Evolutionary conservation across 192 early-diverging fungal genomes (phyloP).

Genomic region (Spizellomyces sp.): DNA sequence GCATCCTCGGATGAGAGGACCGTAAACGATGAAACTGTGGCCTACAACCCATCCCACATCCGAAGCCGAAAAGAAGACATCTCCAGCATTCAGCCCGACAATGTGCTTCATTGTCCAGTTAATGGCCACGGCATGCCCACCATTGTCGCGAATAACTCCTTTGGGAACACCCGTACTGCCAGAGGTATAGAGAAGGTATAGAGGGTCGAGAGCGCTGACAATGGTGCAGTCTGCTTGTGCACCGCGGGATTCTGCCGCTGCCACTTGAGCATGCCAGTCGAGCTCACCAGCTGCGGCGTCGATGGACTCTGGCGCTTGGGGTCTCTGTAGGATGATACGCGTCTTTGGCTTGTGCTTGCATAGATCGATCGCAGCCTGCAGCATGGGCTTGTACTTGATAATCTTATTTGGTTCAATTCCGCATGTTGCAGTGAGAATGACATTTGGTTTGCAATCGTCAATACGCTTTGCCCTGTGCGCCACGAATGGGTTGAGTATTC

Average conservation of each 20-base stretch:
- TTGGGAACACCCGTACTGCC: slow-evolving; percentile 77
- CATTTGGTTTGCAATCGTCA: slow-evolving; percentile 72
- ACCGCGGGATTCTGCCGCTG: slow-evolving; percentile 36
- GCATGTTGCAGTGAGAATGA: slow-evolving; percentile 75
- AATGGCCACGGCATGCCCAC: slow-evolving; percentile 73
- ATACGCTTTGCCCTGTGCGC: slow-evolving; percentile 72
- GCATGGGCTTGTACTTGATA: slow-evolving; percentile 74
- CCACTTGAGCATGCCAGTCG: slow-evolving; percentile 56
- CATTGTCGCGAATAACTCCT: slow-evolving; percentile 55
- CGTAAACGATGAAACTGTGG: slow-evolving; percentile 81
- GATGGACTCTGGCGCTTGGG: slow-evolving; percentile 53
- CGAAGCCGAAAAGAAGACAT: slow-evolving; percentile 77
- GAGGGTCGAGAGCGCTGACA: slow-evolving; percentile 68
- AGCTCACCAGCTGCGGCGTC: slow-evolving; percentile 56
- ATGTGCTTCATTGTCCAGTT: slow-evolving; percentile 72
- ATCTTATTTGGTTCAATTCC: slow-evolving; percentile 77
- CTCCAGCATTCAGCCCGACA: slow-evolving; percentile 71
- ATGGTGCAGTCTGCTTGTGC: slow-evolving; percentile 47
- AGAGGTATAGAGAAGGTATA: slow-evolving; percentile 74
- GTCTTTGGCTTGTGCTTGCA: slow-evolving; percentile 49
- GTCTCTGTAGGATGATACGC: slow-evolving; percentile 68
- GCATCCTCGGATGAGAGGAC: slow-evolving; percentile 74
- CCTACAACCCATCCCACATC: slow-evolving; percentile 92
- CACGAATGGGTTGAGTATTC: no score
- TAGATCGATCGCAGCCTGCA: slow-evolving; percentile 71